Conservation (phyloP, 2,329 filamentous ascomycete genomes). For the Penicillium sp. region DNA sequence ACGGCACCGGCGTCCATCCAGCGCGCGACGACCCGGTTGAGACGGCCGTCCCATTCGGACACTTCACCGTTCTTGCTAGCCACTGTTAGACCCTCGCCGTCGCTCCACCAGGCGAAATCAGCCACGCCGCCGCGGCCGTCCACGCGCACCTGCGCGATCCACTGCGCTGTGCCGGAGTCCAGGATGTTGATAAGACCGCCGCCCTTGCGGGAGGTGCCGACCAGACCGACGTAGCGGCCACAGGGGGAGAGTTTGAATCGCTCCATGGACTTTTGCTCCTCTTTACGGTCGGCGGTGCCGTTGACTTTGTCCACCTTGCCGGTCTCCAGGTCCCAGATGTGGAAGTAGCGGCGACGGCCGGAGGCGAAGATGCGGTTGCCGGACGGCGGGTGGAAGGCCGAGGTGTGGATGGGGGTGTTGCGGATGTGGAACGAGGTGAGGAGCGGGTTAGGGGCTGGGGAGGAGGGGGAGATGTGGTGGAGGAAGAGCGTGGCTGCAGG, state of each 20-base stretch:
- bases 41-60: constrained; percentile 71
- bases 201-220: constrained; percentile 71
- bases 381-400: constrained; percentile 64
- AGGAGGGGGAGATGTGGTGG: constrained; percentile 73
- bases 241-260: constrained; percentile 78
- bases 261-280: constrained; percentile 86
- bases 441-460: constrained; percentile 73
- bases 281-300: constrained; percentile 59
- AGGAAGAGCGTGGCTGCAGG: constrained; percentile 76
- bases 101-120: constrained; percentile 87
- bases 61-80: constrained; percentile 80
- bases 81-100: constrained; percentile 71
- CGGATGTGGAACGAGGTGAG: constrained; percentile 83
- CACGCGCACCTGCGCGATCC: constrained; percentile 72
- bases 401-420: constrained; percentile 72
- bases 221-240: constrained; percentile 73
- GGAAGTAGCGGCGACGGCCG: constrained; percentile 81
- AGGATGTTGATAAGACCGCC: constrained; percentile 83
- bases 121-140: constrained; percentile 75
- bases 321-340: constrained; percentile 79
- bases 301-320: constrained; percentile 74
- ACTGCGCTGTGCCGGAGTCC: constrained; percentile 70
- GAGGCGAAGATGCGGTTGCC: constrained; percentile 80
- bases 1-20: constrained; percentile 89
- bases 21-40: constrained; percentile 61